These are phyloP conservation scores for Yamadazyma epiphylla DNA, from an alignment of 1,139 yeast species.

Conservation along the genomic window DNA sequence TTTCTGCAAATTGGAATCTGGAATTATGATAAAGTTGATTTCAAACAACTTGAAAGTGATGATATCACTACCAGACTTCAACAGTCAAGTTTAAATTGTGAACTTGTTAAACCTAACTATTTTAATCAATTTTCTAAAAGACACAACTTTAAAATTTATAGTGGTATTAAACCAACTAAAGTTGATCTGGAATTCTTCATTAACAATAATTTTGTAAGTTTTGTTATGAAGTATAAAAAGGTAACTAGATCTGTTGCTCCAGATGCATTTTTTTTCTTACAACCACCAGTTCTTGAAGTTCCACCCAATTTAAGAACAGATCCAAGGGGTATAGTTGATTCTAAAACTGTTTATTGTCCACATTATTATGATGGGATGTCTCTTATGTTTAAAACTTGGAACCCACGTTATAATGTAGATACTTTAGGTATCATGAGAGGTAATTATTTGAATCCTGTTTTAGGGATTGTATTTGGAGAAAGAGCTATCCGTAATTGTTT, in stretches of 20 bases:
- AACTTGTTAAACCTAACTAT: slow-evolving; percentile 26
- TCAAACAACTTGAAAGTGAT: slow-evolving; percentile 15
- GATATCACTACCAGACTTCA: slow-evolving; percentile 27
- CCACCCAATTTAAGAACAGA: slow-evolving; percentile 69
- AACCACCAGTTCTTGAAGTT: slow-evolving; percentile 76
- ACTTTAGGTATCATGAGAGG: slow-evolving; percentile 88
- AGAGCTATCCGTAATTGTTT: slow-evolving; percentile 69
- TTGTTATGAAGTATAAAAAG: slow-evolving; percentile 47
- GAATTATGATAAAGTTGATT: slow-evolving; percentile 39
- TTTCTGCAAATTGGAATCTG: slow-evolving; percentile 80
- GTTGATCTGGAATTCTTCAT: slow-evolving; percentile 59
- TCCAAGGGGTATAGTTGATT: slow-evolving; percentile 49
- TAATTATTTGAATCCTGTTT: slow-evolving; percentile 66
- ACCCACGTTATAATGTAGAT: slow-evolving; percentile 72
- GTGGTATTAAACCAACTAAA: slow-evolving; percentile 21
- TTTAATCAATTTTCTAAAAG: slow-evolving; percentile 25
- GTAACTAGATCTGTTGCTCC: slow-evolving; percentile 45
- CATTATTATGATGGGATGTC: slow-evolving; percentile 95
- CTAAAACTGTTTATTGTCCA: slow-evolving; percentile 70
- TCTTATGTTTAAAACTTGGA: slow-evolving; percentile 85
- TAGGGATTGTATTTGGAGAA: slow-evolving; percentile 81
- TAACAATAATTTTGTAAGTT: slow-evolving; percentile 58
- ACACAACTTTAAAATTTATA: slow-evolving; percentile 17
- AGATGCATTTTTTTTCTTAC: slow-evolving; percentile 59
- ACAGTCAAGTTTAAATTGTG: slow-evolving; percentile 23